Base-by-base conservation (phyloP, 257 asterid species). In the Salvia hispanica region DNA sequence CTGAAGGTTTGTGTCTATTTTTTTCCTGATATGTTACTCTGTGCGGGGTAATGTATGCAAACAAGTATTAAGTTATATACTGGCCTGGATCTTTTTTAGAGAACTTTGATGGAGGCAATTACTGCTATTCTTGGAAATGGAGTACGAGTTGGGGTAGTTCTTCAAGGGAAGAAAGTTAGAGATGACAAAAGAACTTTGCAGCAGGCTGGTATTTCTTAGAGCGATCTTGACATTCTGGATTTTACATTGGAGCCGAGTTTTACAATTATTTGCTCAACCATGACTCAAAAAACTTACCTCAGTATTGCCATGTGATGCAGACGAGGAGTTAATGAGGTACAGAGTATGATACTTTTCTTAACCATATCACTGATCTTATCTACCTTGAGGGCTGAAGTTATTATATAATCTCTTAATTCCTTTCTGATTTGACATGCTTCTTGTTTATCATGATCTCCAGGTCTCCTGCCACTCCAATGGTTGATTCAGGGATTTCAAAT, bases 41-140 rank as follows among this genome's bases (percentile, higher is more conserved):
- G 65, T 47, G 16, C 7, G 12, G 5, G 58, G 64, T 53, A 16
- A 73, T 18, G 18, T 37, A 42, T 64, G 9, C 21, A 57, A 52
- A 28, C 50, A 47, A 47, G 47, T 44, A 14, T 58, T 58, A 16
- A 66, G 40, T 66, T 63, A 37, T 50, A 65, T 61, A 53, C 63
- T 62, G 50, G 55, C 45, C 50, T 37, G 50, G 13, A 72, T 56
- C 25, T 31, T 36, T 77, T 62, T 69, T 60, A 89, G 96, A 86
- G 86, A 82, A 80, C 86, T 28, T 92, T 89, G 66, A 74, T 84
- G 95, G 96, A 89, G 67, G 87, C 96, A 15, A 87, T 89, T 39
- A 80, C 76, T 50, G 65, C 92, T 64, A 77, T 89, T 46, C 87
- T 89, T 59, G 87, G 88, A 66, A 75, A 80, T 67, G 90, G 88